phyloP scores from a whole-genome alignment of 768 basidiomycete species.

The Termitomyces eurrhizus region DNA sequence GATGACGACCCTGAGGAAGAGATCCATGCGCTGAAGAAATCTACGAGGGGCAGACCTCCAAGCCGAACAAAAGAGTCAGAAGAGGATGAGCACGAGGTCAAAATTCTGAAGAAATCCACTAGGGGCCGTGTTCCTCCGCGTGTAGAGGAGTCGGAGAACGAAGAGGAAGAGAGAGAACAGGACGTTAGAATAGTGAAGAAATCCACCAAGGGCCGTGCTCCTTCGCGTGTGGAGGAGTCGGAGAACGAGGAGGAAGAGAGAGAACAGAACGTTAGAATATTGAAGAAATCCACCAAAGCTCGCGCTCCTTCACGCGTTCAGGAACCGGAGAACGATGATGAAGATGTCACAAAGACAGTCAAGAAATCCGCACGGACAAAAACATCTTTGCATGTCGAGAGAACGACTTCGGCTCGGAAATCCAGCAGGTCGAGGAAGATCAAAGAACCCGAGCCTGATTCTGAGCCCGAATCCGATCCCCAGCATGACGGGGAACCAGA shows the following conservation, averaged over 20 bases:
- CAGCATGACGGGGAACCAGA: neutral
- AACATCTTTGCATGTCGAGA: conserved; percentile 3
- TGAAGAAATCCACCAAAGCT: conserved; percentile 9
- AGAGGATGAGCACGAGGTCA: conserved; percentile 11
- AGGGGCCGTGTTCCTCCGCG: conserved; percentile 3
- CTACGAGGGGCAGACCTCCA: conserved; percentile 7
- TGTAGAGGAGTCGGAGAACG: conserved; percentile 4
- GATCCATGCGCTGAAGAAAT: conserved; percentile 1
- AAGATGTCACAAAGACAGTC: conserved; percentile 3
- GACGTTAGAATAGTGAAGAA: conserved; percentile 4
- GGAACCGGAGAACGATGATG: conserved; percentile 8
- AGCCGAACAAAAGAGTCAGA: conserved; percentile 12
- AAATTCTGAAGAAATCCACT: conserved; percentile 10
- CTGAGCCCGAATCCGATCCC: conserved; percentile 4
- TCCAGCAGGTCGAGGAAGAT: conserved; percentile 9
- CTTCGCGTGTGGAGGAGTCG: neutral
- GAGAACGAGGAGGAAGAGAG: neutral
- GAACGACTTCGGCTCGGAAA: neutral
- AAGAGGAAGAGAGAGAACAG: neutral
- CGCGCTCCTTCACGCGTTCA: conserved; percentile 1
- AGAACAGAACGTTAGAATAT: neutral
- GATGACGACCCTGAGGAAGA: conserved; percentile 6
- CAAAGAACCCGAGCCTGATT: conserved; percentile 1
- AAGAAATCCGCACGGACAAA: conserved; percentile 15
- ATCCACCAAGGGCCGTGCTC: conserved; percentile 5